Base-by-base conservation (phyloP, 2,329 filamentous ascomycete species). In the Trichophyton benhamiae region DNA sequence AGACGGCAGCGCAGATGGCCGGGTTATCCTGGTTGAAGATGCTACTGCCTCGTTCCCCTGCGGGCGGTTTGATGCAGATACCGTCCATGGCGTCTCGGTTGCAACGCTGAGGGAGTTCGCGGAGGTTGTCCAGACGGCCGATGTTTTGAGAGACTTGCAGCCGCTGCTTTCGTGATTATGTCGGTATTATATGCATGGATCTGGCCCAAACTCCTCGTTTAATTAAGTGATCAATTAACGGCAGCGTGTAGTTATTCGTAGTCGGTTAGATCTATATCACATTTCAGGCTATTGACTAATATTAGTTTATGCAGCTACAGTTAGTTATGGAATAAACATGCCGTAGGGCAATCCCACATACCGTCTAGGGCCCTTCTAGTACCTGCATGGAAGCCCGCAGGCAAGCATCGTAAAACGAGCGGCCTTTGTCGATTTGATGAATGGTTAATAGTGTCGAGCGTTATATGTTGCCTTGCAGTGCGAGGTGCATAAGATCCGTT, bases 71-170 rank as follows among this genome's bases (percentile, higher is more conserved):
- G 76, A 79, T 65, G 74, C 78, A 0, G 77, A 80, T 65, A 76
- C 72, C 3, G 69, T 80, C 42, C 78, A 80, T 66, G 68, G 62
- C 41, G 75, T 79, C 11, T 73, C 74, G 49, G 65, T 79, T 53
- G 77, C 74, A 3, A 80, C 77, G 62, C 66, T 80, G 64, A 73
- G 68, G 13, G 78, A 80, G 65, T 80, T 80, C 72, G 76, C 75
- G 1, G 70, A 75, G 53, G 71, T 79, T 8, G 61, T 70, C 55
- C 66, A 63, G 9, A 76, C 77, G 6, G 68, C 69, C 38, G 71
- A 76, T 58, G 72, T 78, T 15, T 64, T 75, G 42, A 27, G 33
- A 30, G 71, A 78, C 15, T 64, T 75, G 42, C 52, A 55, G 52
- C 15, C 52, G 30, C 52, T 55, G n/a, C 52, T 53, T 8, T 33